phyloP scores from a whole-genome alignment of 164 flowering plant species.

The Stephania cephalantha region DNA sequence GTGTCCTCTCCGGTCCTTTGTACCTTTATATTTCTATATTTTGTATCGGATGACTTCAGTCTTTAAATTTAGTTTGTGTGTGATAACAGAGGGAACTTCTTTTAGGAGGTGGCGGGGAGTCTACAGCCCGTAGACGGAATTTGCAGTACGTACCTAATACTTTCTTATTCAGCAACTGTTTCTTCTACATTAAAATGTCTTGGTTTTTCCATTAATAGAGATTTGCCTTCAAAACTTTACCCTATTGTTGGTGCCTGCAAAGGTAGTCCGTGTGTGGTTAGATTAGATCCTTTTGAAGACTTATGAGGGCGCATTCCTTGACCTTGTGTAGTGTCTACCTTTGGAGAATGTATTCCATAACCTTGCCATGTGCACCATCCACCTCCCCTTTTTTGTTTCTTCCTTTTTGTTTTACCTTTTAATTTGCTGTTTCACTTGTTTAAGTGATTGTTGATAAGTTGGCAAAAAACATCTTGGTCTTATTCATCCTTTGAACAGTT shows the following conservation, averaged over 20 bases:
- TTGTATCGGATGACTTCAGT: not conserved
- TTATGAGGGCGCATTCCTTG: not conserved
- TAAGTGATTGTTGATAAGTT: not conserved
- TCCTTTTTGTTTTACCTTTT: not conserved
- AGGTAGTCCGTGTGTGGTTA: no score
- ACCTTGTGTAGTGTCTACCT: not conserved
- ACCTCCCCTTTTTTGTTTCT: not conserved
- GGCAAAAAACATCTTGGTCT: not conserved
- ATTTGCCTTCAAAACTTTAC: not conserved
- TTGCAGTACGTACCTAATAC: constrained; percentile 55
- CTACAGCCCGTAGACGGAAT: constrained; percentile 81
- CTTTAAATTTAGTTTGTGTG: not conserved
- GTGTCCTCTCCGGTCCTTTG: not conserved
- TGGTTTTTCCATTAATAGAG: not conserved
- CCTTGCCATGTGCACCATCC: not conserved
- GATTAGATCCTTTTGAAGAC: no score
- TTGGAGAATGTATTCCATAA: not conserved
- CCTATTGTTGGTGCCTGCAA: not conserved
- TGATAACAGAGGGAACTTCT: constrained; percentile 85
- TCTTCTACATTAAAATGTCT: not conserved
- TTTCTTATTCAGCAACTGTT: not conserved
- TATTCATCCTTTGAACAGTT: not conserved
- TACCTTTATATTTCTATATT: not conserved
- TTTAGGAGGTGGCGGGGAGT: constrained; percentile 91
- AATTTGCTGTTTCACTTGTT: not conserved